Percentiles rank a stretch among this genome's conserved stretches.
phyloP scores from a whole-genome alignment of 2,329 filamentous ascomycete genomes.

The Clonostachys rosea region DNA sequence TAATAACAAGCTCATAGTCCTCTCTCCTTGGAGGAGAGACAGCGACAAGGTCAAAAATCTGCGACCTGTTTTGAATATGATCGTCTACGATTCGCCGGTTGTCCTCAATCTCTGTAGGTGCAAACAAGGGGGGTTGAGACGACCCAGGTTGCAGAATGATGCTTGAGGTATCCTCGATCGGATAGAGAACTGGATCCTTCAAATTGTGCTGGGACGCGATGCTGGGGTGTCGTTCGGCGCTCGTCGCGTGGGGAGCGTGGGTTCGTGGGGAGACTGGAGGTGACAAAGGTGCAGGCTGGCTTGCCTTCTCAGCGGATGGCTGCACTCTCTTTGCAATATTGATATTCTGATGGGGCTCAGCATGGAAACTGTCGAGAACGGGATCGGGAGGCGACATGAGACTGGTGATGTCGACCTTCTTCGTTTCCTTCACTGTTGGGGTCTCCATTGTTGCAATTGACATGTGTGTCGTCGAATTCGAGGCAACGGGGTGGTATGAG shows the following conservation, averaged over 20 bases:
- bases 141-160: slow-evolving; percentile 9
- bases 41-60: too few species aligned
- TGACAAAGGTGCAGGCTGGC: slow-evolving; percentile 40
- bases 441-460: slow-evolving; percentile 2
- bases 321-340: background rate
- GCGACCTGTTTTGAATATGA: background rate
- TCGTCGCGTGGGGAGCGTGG: slow-evolving; percentile 11
- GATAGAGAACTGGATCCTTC: slow-evolving; percentile 56
- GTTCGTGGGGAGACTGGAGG: slow-evolving; percentile 52
- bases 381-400: slow-evolving; percentile 60
- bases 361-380: slow-evolving; percentile 46
- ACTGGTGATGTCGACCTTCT: slow-evolving; percentile 46
- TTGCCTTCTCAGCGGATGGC: slow-evolving; percentile 6
- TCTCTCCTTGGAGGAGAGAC: slow-evolving; percentile 37
- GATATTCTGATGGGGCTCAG: slow-evolving; percentile 8
- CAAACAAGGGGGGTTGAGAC: slow-evolving; percentile 46
- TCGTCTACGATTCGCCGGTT: slow-evolving; percentile 41
- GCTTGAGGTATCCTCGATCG: slow-evolving; percentile 33
- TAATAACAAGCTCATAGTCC: slow-evolving; percentile 49
- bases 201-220: slow-evolving; percentile 17
- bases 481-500: slow-evolving; percentile 3
- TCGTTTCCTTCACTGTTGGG: slow-evolving; percentile 14
- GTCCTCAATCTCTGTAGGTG: slow-evolving; percentile 29
- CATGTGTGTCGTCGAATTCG: background rate
- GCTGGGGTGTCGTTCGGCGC: slow-evolving; percentile 15